Evolutionary conservation across 164 flowering plant genomes (phyloP).

Genomic region (Piper betle): DNA sequence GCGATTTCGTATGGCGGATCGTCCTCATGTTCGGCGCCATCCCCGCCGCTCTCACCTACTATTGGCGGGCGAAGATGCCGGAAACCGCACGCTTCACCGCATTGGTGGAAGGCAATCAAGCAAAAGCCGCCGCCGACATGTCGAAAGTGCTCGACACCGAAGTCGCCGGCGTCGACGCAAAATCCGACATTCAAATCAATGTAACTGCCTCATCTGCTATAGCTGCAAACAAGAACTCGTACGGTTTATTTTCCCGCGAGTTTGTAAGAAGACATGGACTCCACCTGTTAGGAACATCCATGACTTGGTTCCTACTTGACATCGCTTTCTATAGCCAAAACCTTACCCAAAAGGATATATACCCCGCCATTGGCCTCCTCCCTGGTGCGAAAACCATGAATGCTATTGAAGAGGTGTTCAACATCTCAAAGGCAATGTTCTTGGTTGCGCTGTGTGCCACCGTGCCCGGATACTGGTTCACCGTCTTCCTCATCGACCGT

Average conservation of each 20-base stretch:
- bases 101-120: constrained; percentile 20
- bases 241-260: constrained; percentile 21
- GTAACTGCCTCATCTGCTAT: no score
- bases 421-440: constrained; percentile 24
- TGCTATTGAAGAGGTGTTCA: constrained; percentile 28
- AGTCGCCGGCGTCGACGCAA: neutral
- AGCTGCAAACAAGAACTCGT: constrained; percentile 2
- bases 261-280: constrained; percentile 27
- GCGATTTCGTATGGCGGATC: constrained; percentile 35
- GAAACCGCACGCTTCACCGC: constrained; percentile 48
- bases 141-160: constrained; percentile 19
- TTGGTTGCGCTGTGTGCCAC: constrained; percentile 31
- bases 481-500: constrained; percentile 27
- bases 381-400: constrained; percentile 12
- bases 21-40: constrained; percentile 42
- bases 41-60: constrained; percentile 37
- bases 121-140: constrained; percentile 37
- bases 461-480: constrained; percentile 51
- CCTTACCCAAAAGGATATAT: constrained; percentile 36
- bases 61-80: constrained; percentile 47
- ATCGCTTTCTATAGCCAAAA: constrained; percentile 35
- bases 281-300: constrained; percentile 28
- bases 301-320: constrained; percentile 43
- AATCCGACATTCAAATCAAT: no score
- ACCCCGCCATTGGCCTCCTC: constrained; percentile 22